A percentile compares a stretch with the other conserved stretches of the same genome.
phyloP scores from a whole-genome alignment of 441 rosid genomes.

The Eutrema salsugineum region DNA sequence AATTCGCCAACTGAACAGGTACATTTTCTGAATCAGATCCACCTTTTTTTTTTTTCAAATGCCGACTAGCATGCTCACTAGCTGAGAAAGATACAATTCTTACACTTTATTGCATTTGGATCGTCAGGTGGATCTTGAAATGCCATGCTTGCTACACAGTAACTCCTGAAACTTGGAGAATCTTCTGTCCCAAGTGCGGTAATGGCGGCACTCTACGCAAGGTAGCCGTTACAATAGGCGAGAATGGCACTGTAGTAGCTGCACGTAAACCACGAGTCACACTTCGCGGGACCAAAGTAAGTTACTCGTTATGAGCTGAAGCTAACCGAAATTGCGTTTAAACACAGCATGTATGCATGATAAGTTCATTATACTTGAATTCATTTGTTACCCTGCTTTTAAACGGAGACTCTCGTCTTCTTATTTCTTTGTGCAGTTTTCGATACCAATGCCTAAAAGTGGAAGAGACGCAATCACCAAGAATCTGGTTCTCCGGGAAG shows the following conservation, averaged over 20 bases:
- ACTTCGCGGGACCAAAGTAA: slow-evolving; percentile 85
- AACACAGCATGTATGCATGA: background rate
- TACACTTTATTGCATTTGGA: background rate
- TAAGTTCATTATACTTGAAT: background rate
- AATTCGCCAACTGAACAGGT: slow-evolving; percentile 87
- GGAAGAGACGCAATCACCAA: slow-evolving; percentile 88
- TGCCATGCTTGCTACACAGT: slow-evolving; percentile 96
- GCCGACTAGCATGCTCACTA: background rate
- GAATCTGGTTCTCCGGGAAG: slow-evolving; percentile 80
- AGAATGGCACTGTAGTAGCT: slow-evolving; percentile 68
- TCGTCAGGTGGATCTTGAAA: slow-evolving; percentile 79
- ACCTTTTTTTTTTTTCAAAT: background rate
- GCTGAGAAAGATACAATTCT: background rate
- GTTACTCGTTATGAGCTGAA: slow-evolving; percentile 2
- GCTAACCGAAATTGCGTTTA: background rate
- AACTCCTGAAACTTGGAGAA: slow-evolving; percentile 79
- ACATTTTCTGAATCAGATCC: background rate
- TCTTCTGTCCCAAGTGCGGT: slow-evolving; percentile 92
- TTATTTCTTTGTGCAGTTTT: slow-evolving; percentile 46
- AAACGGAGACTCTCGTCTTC: background rate
- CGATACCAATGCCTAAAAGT: slow-evolving; percentile 84
- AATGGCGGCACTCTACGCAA: slow-evolving; percentile 90
- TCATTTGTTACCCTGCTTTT: background rate
- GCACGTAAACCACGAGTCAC: slow-evolving; percentile 63
- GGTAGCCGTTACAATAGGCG: slow-evolving; percentile 81